Evolutionary conservation across 2,329 filamentous ascomycete species (phyloP), one percentile per base, ranked within the genome.

Genomic region (Aureobasidium zeae): DNA sequence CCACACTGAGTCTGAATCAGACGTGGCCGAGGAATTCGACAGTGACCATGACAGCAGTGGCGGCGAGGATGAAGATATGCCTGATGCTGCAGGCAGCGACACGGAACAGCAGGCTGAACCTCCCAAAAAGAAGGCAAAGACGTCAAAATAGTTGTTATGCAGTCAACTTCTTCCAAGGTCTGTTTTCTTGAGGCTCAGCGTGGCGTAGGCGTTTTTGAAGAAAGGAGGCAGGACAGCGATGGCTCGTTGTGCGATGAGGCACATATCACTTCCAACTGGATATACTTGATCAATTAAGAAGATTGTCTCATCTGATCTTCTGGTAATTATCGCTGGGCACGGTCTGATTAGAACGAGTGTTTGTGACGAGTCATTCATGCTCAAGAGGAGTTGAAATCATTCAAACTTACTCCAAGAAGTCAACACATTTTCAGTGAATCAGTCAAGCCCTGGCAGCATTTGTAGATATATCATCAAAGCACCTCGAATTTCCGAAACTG

Each of bases 1-100:
- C 72, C 77, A 83, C 54, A 85, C 83, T 5, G 86, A 93, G 49
- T 88, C 83, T 11, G 91, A 98, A 52, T 93, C 84, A 42, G 91
- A 98, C 53, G 88, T 95, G 2, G 91, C 89, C 1, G 91, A 98
- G 64, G 93, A 98, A 61, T 98, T 79, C 54, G 91, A 98, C 64
- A 89, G 84, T 42, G 82, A 77, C 33, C 89, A 95, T 59, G 86
- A 94, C 60, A 94, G 86, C 59, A 84, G 79, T 38, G 86, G 83
- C 10, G 79, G 74, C 45, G 81, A 76, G 53, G 81, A 76, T 49
- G 76, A 73, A 31, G 80, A 80, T 38, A 77, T 70, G 53, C 77
- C 69, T 31, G 81, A 81, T 56, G 79, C 76, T 46, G 79, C 74
- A 52, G 63, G 72, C 33, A 56, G 54, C 42, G 64, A 72, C 45